These are phyloP conservation scores for Tulasnella sp. DNA, from an alignment of 768 basidiomycete species.

Conservation along the genomic window DNA sequence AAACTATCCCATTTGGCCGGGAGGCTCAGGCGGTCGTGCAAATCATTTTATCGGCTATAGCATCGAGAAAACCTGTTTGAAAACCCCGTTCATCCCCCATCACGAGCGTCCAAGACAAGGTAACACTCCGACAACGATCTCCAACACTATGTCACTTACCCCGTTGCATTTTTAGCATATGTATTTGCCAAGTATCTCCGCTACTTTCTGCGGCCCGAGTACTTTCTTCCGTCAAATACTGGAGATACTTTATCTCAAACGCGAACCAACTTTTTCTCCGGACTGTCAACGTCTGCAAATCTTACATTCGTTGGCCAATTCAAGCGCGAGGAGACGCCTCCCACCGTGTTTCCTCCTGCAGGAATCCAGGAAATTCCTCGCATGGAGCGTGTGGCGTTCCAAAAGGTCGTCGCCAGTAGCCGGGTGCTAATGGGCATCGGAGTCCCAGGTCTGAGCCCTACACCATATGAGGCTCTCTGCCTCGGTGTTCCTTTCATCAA, in stretches of 20 bases:
- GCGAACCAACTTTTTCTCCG: not conserved
- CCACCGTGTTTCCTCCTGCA: not conserved
- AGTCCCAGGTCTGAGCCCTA: constrained; percentile 5
- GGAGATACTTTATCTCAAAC: not conserved
- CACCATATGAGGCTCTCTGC: constrained; percentile 14
- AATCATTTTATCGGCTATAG: constrained; percentile 5
- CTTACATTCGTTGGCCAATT: not conserved
- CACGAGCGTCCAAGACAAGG: constrained; percentile 5
- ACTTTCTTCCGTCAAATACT: not conserved
- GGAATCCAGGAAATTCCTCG: not conserved
- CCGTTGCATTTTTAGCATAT: not conserved
- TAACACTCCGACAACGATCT: no score
- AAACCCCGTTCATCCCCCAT: not conserved
- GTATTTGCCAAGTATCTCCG: constrained; percentile 11
- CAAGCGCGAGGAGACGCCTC: not conserved
- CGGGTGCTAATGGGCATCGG: constrained; percentile 16
- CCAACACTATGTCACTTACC: not conserved
- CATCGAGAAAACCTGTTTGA: constrained; percentile 5
- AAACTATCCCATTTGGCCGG: not conserved
- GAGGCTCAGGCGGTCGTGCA: not conserved
- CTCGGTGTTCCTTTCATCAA: constrained; percentile 13
- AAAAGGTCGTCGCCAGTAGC: not conserved
- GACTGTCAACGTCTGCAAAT: not conserved
- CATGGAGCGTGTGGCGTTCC: constrained; percentile 1
- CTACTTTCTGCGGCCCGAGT: constrained; percentile 11